Conservation (phyloP, 148 eudicot species). For the Vaccinium macrocarpon region DNA sequence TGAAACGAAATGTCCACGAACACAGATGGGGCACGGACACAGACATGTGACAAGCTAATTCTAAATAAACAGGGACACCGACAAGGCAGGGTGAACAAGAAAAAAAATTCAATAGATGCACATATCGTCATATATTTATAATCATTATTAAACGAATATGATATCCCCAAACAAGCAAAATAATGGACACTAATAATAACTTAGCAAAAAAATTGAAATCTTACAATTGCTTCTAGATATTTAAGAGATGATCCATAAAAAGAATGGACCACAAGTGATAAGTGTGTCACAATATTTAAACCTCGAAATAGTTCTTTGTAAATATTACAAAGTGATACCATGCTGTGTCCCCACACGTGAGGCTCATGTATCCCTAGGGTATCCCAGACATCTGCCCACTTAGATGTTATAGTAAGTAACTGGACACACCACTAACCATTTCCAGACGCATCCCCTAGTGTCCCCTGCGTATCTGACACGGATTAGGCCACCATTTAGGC, state of each 20-base stretch:
- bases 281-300: background rate
- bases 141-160: background rate
- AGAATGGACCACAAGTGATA: background rate
- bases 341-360: background rate
- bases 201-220: background rate
- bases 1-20: background rate
- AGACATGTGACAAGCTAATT: too few relatives aligned
- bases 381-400: background rate
- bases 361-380: background rate
- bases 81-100: background rate
- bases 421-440: too few relatives aligned
- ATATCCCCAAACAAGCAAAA: background rate
- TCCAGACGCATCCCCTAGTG: background rate
- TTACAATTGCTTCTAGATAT: background rate
- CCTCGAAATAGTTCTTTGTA: background rate
- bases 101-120: background rate
- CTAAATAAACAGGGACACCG: too few relatives aligned
- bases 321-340: background rate
- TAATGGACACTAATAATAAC: background rate
- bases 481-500: background rate
- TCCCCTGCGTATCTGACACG: background rate
- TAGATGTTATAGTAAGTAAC: background rate
- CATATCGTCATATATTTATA: background rate
- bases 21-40: background rate
- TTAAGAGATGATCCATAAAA: background rate